phyloP scores from a whole-genome alignment of 495 filamentous ascomycete genomes.

The Friedmanniomyces simplex region DNA sequence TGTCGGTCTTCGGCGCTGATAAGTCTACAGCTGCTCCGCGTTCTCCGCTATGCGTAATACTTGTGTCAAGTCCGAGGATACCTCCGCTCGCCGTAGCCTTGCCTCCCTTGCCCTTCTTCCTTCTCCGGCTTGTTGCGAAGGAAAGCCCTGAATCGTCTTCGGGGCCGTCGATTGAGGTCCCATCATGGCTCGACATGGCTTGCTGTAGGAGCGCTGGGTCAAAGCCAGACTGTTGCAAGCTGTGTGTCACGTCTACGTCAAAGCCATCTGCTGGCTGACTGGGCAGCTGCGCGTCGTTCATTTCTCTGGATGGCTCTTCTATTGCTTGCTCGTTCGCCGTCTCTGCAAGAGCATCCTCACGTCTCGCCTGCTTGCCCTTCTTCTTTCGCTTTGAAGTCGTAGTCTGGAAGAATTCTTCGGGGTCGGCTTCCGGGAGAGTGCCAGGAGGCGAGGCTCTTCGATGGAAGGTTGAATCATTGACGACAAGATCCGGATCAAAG shows the following conservation, averaged over 20 bases:
- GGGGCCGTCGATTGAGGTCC: not conserved
- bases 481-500: slow-evolving; percentile 29
- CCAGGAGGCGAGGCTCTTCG: slow-evolving; percentile 22
- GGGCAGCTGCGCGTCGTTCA: not conserved
- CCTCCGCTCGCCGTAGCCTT: not conserved
- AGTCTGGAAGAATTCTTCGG: slow-evolving; percentile 30
- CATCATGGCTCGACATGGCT: not conserved
- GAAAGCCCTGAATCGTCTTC: slow-evolving; percentile 7
- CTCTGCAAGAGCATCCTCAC: not conserved
- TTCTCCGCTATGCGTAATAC: not conserved
- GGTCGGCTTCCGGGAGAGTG: slow-evolving; percentile 26
- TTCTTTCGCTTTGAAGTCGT: slow-evolving; percentile 38
- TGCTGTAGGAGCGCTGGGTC: slow-evolving; percentile 15
- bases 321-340: slow-evolving; percentile 23
- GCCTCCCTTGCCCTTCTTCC: slow-evolving; percentile 24
- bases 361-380: slow-evolving; percentile 34
- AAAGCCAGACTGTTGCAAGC: slow-evolving; percentile 17
- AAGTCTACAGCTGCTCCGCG: not conserved
- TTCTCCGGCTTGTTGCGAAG: slow-evolving; percentile 11
- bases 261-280: not conserved
- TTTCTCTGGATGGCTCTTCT: slow-evolving; percentile 10
- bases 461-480: slow-evolving; percentile 27
- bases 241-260: slow-evolving; percentile 13
- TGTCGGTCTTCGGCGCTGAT: not conserved
- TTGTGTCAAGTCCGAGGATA: not conserved